Evolutionary conservation across 2,329 filamentous ascomycete species (phyloP).

Genomic region (Diaporthe vaccinii): DNA sequence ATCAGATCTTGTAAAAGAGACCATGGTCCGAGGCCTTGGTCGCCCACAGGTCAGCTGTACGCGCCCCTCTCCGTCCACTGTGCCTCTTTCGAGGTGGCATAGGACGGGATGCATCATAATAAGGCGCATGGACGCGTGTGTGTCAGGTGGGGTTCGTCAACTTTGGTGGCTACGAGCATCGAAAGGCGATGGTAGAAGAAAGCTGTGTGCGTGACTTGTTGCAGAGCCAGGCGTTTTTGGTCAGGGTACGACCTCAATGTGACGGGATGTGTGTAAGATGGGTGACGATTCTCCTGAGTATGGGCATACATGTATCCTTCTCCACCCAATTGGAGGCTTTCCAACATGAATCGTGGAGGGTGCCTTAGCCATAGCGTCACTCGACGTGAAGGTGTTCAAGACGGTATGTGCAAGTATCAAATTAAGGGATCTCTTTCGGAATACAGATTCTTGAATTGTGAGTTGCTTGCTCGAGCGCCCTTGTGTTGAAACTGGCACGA

Average conservation of each 20-base stretch:
- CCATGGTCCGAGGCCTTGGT: neutral
- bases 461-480: neutral
- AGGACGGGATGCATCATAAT: neutral
- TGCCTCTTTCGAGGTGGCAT: neutral
- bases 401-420: neutral
- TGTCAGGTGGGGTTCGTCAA: neutral
- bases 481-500: neutral
- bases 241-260: slow-evolving; percentile 9
- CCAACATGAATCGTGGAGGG: neutral
- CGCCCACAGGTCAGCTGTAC: neutral
- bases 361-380: neutral
- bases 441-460: neutral
- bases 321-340: neutral
- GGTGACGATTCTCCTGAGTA: slow-evolving; percentile 30
- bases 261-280: slow-evolving; percentile 29
- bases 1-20: slow-evolving; percentile 27
- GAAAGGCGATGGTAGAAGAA: neutral
- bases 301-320: slow-evolving; percentile 32
- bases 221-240: slow-evolving; percentile 36
- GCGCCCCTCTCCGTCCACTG: neutral
- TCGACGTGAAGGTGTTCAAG: neutral
- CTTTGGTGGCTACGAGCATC: neutral
- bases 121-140: neutral
- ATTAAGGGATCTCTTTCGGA: neutral
- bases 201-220: slow-evolving; percentile 14